These are phyloP conservation scores for Clonostachys chloroleuca DNA, from an alignment of 2,329 filamentous ascomycete genomes.

Conservation along the genomic window DNA sequence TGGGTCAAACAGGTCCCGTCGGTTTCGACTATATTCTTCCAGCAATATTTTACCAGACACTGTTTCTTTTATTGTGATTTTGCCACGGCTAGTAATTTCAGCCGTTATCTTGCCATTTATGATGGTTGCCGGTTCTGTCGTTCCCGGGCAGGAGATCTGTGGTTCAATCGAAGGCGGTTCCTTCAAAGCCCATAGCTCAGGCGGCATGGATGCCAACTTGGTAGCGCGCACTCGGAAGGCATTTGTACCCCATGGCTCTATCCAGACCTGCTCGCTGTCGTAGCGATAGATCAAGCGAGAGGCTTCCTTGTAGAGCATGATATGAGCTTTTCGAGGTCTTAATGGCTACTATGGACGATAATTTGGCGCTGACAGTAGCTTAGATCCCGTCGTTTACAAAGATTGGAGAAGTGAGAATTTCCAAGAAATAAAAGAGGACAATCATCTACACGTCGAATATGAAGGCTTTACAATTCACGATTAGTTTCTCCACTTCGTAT, in stretches of 20 bases:
- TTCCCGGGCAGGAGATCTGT: too few relatives aligned
- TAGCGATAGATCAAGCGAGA: slow-evolving; percentile 18
- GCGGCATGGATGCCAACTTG: slow-evolving; percentile 25
- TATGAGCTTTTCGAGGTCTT: background rate
- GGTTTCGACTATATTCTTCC: slow-evolving; percentile 21
- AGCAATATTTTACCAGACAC: slow-evolving; percentile 14
- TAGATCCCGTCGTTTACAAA: too few relatives aligned
- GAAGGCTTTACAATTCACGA: too few relatives aligned
- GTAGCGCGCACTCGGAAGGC: slow-evolving; percentile 41
- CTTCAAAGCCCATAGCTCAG: slow-evolving; percentile 29
- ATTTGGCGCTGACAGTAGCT: too few relatives aligned
- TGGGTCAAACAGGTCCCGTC: slow-evolving; percentile 36
- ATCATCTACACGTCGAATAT: too few relatives aligned
- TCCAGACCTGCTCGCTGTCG: slow-evolving; percentile 40
- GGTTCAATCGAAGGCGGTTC: background rate
- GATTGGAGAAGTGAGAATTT: too few relatives aligned
- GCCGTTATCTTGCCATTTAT: slow-evolving; percentile 22
- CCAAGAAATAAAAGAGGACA: too few relatives aligned
- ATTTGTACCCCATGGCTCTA: slow-evolving; percentile 42
- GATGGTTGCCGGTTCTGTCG: slow-evolving; percentile 5
- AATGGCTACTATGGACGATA: too few relatives aligned
- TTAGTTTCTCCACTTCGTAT: too few relatives aligned
- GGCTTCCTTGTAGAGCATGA: slow-evolving; percentile 8
- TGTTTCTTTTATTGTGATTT: slow-evolving; percentile 16
- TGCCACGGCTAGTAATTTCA: slow-evolving; percentile 15